These are phyloP conservation scores for Zymoseptoria pseudotritici DNA, from an alignment of 2,329 filamentous ascomycete genomes.

Conservation along the genomic window DNA sequence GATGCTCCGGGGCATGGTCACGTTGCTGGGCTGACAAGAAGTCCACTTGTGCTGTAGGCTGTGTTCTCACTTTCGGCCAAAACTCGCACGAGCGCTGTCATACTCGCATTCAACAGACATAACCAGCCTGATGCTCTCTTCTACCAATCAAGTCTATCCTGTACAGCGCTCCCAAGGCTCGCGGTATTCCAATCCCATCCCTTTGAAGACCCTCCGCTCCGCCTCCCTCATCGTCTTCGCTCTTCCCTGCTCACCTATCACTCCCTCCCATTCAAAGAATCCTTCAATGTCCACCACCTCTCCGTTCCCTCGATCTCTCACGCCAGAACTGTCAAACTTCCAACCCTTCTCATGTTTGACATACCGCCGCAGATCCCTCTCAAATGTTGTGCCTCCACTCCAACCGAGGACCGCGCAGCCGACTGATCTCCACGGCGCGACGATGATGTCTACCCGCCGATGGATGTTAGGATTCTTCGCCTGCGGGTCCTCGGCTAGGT, in stretches of 20 bases:
- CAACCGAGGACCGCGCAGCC: slow-evolving; percentile 85
- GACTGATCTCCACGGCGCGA: slow-evolving; percentile 79
- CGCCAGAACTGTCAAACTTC: slow-evolving; percentile 89
- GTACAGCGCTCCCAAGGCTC: slow-evolving; percentile 40
- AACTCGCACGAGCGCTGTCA: neutral
- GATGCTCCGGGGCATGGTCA: neutral
- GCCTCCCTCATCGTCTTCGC: slow-evolving; percentile 57
- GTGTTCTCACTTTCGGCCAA: too few species aligned
- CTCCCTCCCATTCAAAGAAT: slow-evolving; percentile 67
- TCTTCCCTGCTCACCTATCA: slow-evolving; percentile 27
- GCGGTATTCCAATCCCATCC: slow-evolving; percentile 53
- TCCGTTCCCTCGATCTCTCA: slow-evolving; percentile 60
- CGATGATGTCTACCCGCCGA: slow-evolving; percentile 83
- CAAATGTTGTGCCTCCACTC: slow-evolving; percentile 77
- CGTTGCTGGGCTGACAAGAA: neutral
- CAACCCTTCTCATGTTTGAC: slow-evolving; percentile 63
- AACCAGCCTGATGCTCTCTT: neutral
- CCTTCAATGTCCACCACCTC: slow-evolving; percentile 67
- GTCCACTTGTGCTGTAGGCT: too few species aligned
- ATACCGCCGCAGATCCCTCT: slow-evolving; percentile 76
- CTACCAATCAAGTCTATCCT: slow-evolving; percentile 22
- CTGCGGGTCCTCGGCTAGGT: slow-evolving; percentile 29
- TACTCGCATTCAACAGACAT: neutral
- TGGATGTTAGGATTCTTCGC: slow-evolving; percentile 65
- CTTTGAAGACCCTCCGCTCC: slow-evolving; percentile 73